Evolutionary conservation across 208 protist genomes (phyloP).

Genomic region (Herpetomonas tarakana): DNA sequence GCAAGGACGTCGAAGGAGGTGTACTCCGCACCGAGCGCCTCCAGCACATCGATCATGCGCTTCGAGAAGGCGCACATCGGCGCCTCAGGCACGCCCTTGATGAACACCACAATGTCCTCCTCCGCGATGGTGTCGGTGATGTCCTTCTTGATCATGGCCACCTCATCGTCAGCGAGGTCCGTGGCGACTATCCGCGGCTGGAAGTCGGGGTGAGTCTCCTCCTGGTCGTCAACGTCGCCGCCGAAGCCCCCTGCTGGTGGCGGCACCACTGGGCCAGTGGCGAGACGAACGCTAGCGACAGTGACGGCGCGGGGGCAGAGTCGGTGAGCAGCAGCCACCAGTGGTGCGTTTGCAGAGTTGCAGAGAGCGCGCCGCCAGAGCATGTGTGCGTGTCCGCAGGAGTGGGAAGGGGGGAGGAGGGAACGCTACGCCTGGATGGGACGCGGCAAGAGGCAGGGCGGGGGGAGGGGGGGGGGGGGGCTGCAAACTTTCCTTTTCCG

Average conservation of each 20-base stretch:
- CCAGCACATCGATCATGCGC: conserved; percentile 90
- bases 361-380: no score
- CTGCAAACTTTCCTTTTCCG: no score
- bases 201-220: conserved; percentile 88
- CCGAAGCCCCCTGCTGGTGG: conserved; percentile 15
- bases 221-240: conserved; percentile 58
- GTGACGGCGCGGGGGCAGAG: neutral
- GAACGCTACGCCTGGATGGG: no score
- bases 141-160: conserved; percentile 86
- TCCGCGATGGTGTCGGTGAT: conserved; percentile 86
- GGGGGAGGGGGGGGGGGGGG: no score
- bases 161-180: conserved; percentile 71
- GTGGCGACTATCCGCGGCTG: conserved; percentile 68
- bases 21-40: conserved; percentile 91
- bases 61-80: conserved; percentile 96
- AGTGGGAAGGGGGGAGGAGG: no score
- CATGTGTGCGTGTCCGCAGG: no score
- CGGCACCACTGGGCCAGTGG: neutral
- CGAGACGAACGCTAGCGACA: conserved; percentile 1
- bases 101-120: conserved; percentile 94
- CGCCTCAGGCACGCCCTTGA: conserved; percentile 95
- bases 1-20: conserved; percentile 93
- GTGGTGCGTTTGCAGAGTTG: no score
- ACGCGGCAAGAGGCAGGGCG: no score
- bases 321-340: no score